These are phyloP conservation scores for Piper longum DNA, from an alignment of 164 flowering plant genomes.

Conservation along the genomic window DNA sequence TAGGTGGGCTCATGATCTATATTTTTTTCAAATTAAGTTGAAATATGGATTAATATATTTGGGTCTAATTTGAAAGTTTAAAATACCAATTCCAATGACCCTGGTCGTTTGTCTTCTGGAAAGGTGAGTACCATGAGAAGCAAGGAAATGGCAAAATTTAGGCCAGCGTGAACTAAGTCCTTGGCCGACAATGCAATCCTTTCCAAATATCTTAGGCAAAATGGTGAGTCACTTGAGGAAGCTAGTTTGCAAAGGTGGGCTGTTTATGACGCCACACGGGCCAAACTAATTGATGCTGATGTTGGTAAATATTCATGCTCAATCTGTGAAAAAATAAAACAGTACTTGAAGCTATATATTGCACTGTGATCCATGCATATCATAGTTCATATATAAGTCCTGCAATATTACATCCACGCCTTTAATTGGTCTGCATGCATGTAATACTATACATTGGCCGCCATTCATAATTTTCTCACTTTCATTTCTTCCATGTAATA, in stretches of 20 bases:
- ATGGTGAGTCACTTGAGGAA: background rate
- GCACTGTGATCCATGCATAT: too few species aligned
- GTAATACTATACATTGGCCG: too few species aligned
- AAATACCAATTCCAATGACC: conserved; percentile 4
- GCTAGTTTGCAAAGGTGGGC: conserved; percentile 1
- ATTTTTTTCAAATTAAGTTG: background rate
- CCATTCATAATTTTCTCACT: too few species aligned
- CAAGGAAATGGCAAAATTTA: conserved; percentile 2
- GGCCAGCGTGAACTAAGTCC: conserved; percentile 4
- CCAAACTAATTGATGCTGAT: background rate
- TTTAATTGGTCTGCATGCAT: too few species aligned
- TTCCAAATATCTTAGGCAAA: conserved; percentile 6
- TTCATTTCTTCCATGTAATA: too few species aligned
- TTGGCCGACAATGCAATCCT: background rate
- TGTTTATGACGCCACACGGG: conserved; percentile 1
- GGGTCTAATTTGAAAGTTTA: conserved; percentile 9
- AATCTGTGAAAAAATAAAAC: too few species aligned
- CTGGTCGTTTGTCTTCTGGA: conserved; percentile 16
- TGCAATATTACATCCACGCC: too few species aligned
- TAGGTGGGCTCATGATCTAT: background rate
- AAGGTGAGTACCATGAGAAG: conserved; percentile 19
- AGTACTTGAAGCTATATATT: too few species aligned
- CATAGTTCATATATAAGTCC: too few species aligned
- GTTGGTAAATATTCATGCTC: too few species aligned
- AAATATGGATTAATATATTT: background rate